Base-by-base conservation (phyloP, 1,139 yeast species). In the Yamadazyma triangularis region DNA sequence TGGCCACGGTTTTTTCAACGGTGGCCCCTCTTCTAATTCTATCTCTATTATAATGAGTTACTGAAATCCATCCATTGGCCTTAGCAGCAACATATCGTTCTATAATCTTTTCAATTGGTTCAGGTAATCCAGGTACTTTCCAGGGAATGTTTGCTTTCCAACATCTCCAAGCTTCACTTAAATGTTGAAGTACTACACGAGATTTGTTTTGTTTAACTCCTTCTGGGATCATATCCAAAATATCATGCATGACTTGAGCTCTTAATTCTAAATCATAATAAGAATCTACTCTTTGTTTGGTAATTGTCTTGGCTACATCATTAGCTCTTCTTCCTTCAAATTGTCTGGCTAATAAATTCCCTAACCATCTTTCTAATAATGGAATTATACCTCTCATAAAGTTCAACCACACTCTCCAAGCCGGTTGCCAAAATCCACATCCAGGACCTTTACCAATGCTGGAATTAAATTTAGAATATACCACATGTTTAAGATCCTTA, bases 121-220 rank as follows among this genome's bases (percentile, higher is more conserved):
- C 81, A 3, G 99, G 98, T 55, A 93, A 66, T 0, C 98, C 98
- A 1, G 96, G 95, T 8, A 91, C 98, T 47, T 87, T 82, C 98
- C 98, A 93, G 1, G 96, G 95, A 38, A 91, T 83, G 49, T 91
- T 89, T 2, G 98, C 98, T 55, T 93, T 93, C 98, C 98, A 93
- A 53, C 98, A 91, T 53, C 98, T 69, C 99, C 99, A 93, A 1
- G 98, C 98, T 54, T 93, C 98, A 51, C 95, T 84, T 33, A 93
- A 65, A 57, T 93, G 99, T 48, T 91, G 97, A 30, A 93, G 61
- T 33, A 93, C 84, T 0, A 95, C 81, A 48, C 85, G 82, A 2
- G 96, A 79, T 51, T 88, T 89, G 44, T 76, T 84, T 48, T 87
- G 94, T 46, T 86, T 84, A 41, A 93, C 73, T 2, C 95, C 96